These are phyloP conservation scores for Grosmannia huntii DNA, from an alignment of 2,329 filamentous ascomycete species.

Conservation along the genomic window DNA sequence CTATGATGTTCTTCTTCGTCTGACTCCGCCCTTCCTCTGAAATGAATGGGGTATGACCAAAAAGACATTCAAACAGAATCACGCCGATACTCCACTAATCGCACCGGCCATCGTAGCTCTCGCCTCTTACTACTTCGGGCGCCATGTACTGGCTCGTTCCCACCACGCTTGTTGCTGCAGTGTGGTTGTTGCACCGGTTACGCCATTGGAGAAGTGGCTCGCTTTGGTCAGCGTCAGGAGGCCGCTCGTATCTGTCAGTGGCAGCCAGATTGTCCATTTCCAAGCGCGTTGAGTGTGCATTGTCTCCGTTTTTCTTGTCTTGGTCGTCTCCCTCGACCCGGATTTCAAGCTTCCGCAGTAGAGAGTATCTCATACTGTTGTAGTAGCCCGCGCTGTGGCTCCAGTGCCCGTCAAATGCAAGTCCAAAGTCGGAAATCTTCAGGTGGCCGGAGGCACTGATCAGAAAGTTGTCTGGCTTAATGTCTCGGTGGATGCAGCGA, in stretches of 20 bases:
- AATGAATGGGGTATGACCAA: slow-evolving; percentile 82
- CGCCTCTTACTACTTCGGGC: slow-evolving; percentile 75
- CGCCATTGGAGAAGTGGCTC: slow-evolving; percentile 56
- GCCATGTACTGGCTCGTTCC: slow-evolving; percentile 98
- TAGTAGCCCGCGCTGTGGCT: slow-evolving; percentile 81
- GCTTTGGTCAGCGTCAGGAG: slow-evolving; percentile 13
- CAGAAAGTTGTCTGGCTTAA: slow-evolving; percentile 96
- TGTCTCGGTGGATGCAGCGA: slow-evolving; percentile 84
- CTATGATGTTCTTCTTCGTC: slow-evolving; percentile 77
- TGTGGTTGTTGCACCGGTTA: slow-evolving; percentile 54
- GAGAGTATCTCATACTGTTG: slow-evolving; percentile 65
- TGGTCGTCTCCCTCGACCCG: slow-evolving; percentile 59
- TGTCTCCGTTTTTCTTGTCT: slow-evolving; percentile 35
- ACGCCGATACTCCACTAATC: slow-evolving; percentile 97
- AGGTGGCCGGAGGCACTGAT: slow-evolving; percentile 80
- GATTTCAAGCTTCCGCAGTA: slow-evolving; percentile 67
- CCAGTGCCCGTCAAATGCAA: slow-evolving; percentile 94
- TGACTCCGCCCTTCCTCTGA: slow-evolving; percentile 63
- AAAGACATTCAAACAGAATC: slow-evolving; percentile 89
- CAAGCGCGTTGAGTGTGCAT: not conserved
- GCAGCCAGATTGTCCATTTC: slow-evolving; percentile 22
- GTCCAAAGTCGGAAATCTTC: slow-evolving; percentile 91
- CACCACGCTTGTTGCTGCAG: slow-evolving; percentile 72
- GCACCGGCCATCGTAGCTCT: slow-evolving; percentile 80
- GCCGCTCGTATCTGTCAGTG: slow-evolving; percentile 25